A percentile compares a stretch with the other conserved stretches of the same genome.
Conservation (phyloP, 1,284 basidiomycete genomes). For the Heterobasidion annosum region DNA sequence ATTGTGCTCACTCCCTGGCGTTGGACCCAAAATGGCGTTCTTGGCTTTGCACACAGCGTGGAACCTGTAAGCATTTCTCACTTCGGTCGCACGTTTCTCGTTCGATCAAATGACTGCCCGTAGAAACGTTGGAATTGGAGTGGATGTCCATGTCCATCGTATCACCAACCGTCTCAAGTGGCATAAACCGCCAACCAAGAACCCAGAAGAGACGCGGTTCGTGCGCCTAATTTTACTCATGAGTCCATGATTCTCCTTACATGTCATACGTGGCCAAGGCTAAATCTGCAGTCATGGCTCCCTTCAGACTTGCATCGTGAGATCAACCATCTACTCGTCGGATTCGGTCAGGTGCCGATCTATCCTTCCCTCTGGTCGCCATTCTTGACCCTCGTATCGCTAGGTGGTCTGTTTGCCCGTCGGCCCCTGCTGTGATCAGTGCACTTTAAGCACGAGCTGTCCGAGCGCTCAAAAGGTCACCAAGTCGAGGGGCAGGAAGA, state of each 20-base stretch:
- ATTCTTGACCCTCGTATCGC: background rate
- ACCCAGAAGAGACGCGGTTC: constrained; percentile 78
- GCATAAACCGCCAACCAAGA: constrained; percentile 80
- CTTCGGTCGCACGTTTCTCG: background rate
- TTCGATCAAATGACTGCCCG: background rate
- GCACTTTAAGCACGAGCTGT: constrained; percentile 49
- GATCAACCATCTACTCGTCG: constrained; percentile 86
- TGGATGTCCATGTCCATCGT: constrained; percentile 93
- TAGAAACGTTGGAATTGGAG: constrained; percentile 92
- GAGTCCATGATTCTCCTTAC: background rate
- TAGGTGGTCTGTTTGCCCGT: constrained; percentile 79
- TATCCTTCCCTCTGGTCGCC: background rate
- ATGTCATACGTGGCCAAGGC: constrained; percentile 25
- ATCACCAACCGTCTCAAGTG: constrained; percentile 91
- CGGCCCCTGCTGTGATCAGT: constrained; percentile 77
- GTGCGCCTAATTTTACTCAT: constrained; percentile 13
- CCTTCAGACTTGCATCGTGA: constrained; percentile 71
- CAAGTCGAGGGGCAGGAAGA: constrained; percentile 16
- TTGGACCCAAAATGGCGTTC: constrained; percentile 93
- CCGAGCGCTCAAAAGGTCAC: constrained; percentile 42
- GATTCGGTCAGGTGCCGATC: constrained; percentile 77
- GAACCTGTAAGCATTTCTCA: constrained; percentile 51
- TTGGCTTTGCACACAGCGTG: constrained; percentile 78
- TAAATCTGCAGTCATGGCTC: constrained; percentile 89
- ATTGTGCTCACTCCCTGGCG: constrained; percentile 76